These are phyloP conservation scores for Lenzites betulinus DNA, from an alignment of 768 basidiomycete species.

Conservation along the genomic window DNA sequence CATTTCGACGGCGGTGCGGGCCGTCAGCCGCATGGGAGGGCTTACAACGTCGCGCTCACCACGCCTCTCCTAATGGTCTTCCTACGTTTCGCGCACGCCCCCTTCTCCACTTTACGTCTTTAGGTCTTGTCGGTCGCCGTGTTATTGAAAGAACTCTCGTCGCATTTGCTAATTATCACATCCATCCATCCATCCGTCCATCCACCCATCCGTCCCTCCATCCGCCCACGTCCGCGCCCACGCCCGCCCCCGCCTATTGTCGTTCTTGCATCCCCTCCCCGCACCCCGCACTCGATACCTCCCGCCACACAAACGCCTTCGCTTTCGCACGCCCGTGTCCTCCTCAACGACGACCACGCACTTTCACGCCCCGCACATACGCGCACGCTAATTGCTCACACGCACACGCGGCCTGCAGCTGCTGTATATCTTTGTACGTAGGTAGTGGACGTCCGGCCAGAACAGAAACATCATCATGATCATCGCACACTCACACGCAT, in stretches of 20 bases:
- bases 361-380: neutral
- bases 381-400: constrained; percentile 20
- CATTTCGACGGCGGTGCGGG: neutral
- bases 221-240: neutral
- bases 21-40: no score
- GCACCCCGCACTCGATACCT: neutral
- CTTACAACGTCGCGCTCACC: no score
- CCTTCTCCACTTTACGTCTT: neutral
- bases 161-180: constrained; percentile 23
- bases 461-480: neutral
- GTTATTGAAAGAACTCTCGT: constrained; percentile 23
- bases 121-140: constrained; percentile 10
- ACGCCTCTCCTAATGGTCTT: no score
- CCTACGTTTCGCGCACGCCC: neutral
- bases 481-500: neutral
- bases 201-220: neutral
- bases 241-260: neutral
- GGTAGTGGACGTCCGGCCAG: constrained; percentile 9
- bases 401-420: constrained; percentile 16
- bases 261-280: constrained; percentile 3
- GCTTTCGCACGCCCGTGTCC: neutral
- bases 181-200: constrained; percentile 5
- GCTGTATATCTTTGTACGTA: constrained; percentile 24
- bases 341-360: neutral
- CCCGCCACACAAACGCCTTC: no score